A percentile compares a stretch with the other conserved stretches of the same genome.
Evolutionary conservation across 2,329 filamentous ascomycete genomes (phyloP).

Genomic region (Aspergillaceae sp.): DNA sequence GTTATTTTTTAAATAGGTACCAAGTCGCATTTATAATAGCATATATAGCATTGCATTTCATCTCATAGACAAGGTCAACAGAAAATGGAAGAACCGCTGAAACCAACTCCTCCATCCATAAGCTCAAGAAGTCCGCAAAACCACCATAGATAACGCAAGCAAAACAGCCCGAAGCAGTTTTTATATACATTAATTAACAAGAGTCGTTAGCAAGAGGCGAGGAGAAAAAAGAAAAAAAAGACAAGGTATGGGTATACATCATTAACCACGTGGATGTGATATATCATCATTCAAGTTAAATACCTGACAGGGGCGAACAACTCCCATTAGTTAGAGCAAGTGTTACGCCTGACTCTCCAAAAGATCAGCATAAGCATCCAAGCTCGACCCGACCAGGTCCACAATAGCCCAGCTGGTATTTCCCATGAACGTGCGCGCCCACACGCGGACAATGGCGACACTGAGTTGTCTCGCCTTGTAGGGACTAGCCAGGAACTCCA

Average conservation of each 20-base stretch:
- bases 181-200: slow-evolving; percentile 12
- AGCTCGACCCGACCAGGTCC: slow-evolving; percentile 38
- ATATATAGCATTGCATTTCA: too few species aligned
- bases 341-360: slow-evolving; percentile 23
- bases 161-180: slow-evolving; percentile 1
- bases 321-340: too few species aligned
- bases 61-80: slow-evolving; percentile 10
- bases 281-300: too few species aligned
- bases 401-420: slow-evolving; percentile 43
- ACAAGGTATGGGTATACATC: slow-evolving; percentile 12
- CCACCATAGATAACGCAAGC: too few species aligned
- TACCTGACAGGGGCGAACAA: too few species aligned
- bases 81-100: slow-evolving; percentile 5
- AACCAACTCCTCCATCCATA: too few species aligned
- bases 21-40: too few species aligned
- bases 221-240: slow-evolving; percentile 1
- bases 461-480: slow-evolving; percentile 39
- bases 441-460: slow-evolving; percentile 41
- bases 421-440: slow-evolving; percentile 39
- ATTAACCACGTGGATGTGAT: not conserved
- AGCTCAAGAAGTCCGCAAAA: too few species aligned
- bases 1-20: too few species aligned
- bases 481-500: slow-evolving; percentile 36
- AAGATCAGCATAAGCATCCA: slow-evolving; percentile 40
- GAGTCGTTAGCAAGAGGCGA: not conserved